A percentile compares a stretch with the other conserved stretches of the same genome.
Evolutionary conservation across 768 basidiomycete species (phyloP).

Genomic region (Scleroderma bovista): DNA sequence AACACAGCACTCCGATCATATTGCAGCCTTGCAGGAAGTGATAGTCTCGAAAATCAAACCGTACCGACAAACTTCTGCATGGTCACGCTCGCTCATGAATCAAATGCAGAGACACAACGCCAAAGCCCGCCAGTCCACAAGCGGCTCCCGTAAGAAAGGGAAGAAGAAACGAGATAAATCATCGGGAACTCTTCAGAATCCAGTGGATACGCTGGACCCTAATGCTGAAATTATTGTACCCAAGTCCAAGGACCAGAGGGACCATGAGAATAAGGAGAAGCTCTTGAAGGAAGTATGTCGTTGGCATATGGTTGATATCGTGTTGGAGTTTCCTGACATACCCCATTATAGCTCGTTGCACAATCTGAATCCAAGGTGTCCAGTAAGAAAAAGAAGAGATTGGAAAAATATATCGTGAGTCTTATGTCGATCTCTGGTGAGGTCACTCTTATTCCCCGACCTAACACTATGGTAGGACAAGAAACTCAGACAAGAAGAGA

Average conservation of each 20-base stretch:
- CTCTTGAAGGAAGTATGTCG: conserved; percentile 54
- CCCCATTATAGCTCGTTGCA: conserved; percentile 20
- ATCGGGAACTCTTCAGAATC: conserved; percentile 8
- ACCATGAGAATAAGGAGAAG: conserved; percentile 52
- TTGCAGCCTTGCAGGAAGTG: too few relatives aligned
- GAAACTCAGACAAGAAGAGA: conserved; percentile 88
- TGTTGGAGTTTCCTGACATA: not conserved
- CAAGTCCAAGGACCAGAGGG: conserved; percentile 58
- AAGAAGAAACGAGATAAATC: conserved; percentile 34
- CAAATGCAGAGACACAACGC: conserved; percentile 44
- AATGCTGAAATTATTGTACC: conserved; percentile 55
- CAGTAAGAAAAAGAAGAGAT: conserved; percentile 78
- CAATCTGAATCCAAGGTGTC: conserved; percentile 70
- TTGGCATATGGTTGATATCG: not conserved
- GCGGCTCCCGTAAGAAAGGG: conserved; percentile 61
- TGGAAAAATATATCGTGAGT: conserved; percentile 90
- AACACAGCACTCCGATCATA: too few relatives aligned
- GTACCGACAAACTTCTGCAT: too few relatives aligned
- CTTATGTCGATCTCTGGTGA: not conserved
- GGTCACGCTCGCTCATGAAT: conserved; percentile 13
- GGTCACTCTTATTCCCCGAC: not conserved
- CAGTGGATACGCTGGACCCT: conserved; percentile 36
- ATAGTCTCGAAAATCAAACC: too few relatives aligned
- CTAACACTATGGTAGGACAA: conserved; percentile 54
- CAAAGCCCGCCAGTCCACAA: conserved; percentile 59